Conservation (phyloP, 768 basidiomycete genomes). For the Tricholoma saponaceum region DNA sequence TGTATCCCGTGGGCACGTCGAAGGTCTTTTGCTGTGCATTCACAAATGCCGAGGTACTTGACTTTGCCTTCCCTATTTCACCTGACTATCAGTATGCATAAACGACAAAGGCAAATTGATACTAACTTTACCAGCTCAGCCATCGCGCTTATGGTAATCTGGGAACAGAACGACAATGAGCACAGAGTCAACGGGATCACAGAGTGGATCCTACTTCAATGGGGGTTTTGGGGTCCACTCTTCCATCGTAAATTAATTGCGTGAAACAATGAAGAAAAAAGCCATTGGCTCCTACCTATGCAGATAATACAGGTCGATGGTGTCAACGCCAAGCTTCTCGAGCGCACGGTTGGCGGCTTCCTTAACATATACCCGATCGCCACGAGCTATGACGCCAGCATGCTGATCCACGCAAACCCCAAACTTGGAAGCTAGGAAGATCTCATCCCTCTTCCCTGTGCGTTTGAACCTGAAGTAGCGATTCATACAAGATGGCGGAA, state of each 20-base stretch:
- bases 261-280: background rate
- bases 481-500: conserved; percentile 18
- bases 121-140: too few species aligned
- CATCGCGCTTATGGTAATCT: conserved; percentile 28
- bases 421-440: conserved; percentile 61
- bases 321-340: conserved; percentile 34
- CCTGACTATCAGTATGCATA: too few species aligned
- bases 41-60: too few species aligned
- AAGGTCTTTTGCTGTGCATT: conserved; percentile 27
- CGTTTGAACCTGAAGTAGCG: conserved; percentile 39
- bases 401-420: conserved; percentile 10
- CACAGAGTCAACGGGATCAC: background rate
- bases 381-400: conserved; percentile 14
- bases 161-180: background rate
- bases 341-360: conserved; percentile 36
- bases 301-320: conserved; percentile 44
- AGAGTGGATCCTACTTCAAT: conserved; percentile 18
- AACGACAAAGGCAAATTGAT: too few species aligned
- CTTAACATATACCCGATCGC: conserved; percentile 35
- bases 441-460: conserved; percentile 45
- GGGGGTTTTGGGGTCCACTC: conserved; percentile 21
- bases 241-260: background rate
- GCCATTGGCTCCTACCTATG: conserved; percentile 19
- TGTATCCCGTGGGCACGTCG: conserved; percentile 45
- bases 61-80: too few species aligned